phyloP scores from a whole-genome alignment of 441 rosid genomes.

The Geranium incanum region DNA sequence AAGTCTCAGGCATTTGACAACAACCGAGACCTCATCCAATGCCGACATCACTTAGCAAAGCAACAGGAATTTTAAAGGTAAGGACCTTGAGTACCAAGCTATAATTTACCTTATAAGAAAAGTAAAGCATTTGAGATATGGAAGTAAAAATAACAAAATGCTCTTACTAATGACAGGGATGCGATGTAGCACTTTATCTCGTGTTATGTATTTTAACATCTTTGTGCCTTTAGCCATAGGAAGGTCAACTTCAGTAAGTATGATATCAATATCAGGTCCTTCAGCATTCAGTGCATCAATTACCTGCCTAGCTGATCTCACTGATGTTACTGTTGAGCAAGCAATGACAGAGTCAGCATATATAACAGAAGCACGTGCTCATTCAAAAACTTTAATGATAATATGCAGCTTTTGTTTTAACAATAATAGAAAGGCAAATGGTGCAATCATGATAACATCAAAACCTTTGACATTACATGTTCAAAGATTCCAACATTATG shows the following conservation, averaged over 20 bases:
- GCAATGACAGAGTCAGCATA: constrained; percentile 11
- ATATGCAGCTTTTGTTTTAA: no score
- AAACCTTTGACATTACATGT: no score
- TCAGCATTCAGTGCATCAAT: constrained; percentile 92
- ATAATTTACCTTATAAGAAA: background rate
- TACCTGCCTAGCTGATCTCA: constrained; percentile 87
- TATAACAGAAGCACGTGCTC: background rate
- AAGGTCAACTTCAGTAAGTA: constrained; percentile 90
- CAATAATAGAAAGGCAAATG: no score
- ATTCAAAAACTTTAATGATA: no score
- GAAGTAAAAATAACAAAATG: constrained; percentile 17
- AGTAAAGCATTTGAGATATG: background rate
- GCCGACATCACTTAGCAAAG: constrained; percentile 84
- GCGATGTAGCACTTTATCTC: constrained; percentile 69
- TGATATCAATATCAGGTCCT: constrained; percentile 87
- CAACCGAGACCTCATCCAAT: constrained; percentile 84
- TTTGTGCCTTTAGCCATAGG: constrained; percentile 94
- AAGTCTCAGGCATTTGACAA: constrained; percentile 86
- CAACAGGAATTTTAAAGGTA: constrained; percentile 21
- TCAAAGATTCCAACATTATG: no score
- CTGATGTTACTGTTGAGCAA: constrained; percentile 66
- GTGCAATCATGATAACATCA: no score
- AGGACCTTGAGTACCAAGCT: constrained; percentile 6
- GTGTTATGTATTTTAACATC: constrained; percentile 78
- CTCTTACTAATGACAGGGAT: constrained; percentile 95